Conservation (phyloP, 2,329 filamentous ascomycete genomes). For the Paecilomyces dactylethromorphus region DNA sequence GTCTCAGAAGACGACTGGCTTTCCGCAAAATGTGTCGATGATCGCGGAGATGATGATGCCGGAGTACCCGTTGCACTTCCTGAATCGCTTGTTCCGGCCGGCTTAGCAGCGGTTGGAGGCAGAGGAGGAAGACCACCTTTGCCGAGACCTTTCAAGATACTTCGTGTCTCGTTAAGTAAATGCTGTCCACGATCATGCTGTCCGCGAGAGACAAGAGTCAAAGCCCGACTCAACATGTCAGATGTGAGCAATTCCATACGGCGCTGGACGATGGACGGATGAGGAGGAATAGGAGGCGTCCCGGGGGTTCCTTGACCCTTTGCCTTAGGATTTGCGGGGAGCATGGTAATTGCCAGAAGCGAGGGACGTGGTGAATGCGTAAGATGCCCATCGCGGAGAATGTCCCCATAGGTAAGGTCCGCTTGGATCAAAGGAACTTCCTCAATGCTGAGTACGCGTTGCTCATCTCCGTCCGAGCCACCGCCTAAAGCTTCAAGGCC, state of each 20-base stretch:
- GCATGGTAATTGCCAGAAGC: constrained; percentile 89
- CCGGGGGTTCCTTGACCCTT: constrained; percentile 47
- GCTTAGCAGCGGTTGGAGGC: constrained; percentile 44
- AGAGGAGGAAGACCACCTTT: constrained; percentile 92
- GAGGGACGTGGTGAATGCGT: constrained; percentile 85
- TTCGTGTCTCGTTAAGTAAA: constrained; percentile 84
- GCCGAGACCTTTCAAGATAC: constrained; percentile 89
- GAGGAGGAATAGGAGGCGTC: constrained; percentile 83
- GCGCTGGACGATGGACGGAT: constrained; percentile 89
- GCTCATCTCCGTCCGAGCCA: constrained; percentile 76
- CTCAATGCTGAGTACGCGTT: constrained; percentile 77
- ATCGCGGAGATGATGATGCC: constrained; percentile 31
- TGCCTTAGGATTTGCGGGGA: constrained; percentile 61
- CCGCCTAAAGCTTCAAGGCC: constrained; percentile 90
- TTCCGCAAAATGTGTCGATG: constrained; percentile 27
- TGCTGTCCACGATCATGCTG: constrained; percentile 94
- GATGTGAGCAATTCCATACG: constrained; percentile 97
- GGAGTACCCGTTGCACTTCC: constrained; percentile 33
- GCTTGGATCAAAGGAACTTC: constrained; percentile 94
- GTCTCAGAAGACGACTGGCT: constrained; percentile 31
- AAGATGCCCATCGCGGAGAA: constrained; percentile 78
- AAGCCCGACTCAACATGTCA: constrained; percentile 89
- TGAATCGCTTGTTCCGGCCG: constrained; percentile 42
- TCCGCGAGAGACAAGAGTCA: constrained; percentile 82
- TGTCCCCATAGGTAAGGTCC: constrained; percentile 87